Percentiles rank a stretch among this genome's conserved stretches.
phyloP scores from a whole-genome alignment of 495 filamentous ascomycete species.

The Tuber melanosporum region DNA sequence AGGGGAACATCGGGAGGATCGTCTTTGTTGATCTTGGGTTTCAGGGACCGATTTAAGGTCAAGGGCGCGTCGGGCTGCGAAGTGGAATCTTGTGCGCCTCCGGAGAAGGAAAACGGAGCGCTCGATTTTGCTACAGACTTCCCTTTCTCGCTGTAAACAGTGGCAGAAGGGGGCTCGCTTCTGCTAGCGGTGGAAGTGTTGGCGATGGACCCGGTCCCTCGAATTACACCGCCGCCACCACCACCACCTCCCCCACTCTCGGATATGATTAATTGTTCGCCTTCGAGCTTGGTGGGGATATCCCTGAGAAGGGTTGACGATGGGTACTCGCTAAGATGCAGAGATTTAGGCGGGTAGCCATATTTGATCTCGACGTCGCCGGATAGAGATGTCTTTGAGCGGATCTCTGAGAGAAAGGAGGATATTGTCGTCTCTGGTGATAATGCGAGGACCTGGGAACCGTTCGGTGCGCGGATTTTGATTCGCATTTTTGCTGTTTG shows the following conservation, averaged over 20 bases:
- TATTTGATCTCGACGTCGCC: slow-evolving; percentile 68
- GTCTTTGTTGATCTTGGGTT: slow-evolving; percentile 43
- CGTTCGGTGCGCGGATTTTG: slow-evolving; percentile 36
- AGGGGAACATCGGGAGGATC: slow-evolving; percentile 68
- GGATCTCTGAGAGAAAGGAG: slow-evolving; percentile 33
- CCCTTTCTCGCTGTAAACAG: slow-evolving; percentile 22
- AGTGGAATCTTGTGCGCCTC: slow-evolving; percentile 13
- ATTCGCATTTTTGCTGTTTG: slow-evolving; percentile 28
- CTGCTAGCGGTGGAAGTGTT: slow-evolving; percentile 17
- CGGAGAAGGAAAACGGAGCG: slow-evolving; percentile 28
- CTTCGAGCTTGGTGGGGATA: slow-evolving; percentile 63
- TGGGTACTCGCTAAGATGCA: slow-evolving; percentile 54
- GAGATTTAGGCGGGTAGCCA: slow-evolving; percentile 72
- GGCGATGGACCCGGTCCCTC: slow-evolving; percentile 26
- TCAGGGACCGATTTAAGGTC: slow-evolving; percentile 39
- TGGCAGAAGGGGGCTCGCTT: slow-evolving; percentile 16
- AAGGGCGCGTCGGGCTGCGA: slow-evolving; percentile 11
- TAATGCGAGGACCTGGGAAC: slow-evolving; percentile 37
- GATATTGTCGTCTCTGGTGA: slow-evolving; percentile 28
- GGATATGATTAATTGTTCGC: slow-evolving; percentile 72
- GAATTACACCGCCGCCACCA: slow-evolving; percentile 15
- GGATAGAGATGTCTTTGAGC: slow-evolving; percentile 33
- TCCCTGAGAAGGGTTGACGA: slow-evolving; percentile 49
- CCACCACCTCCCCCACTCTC: slow-evolving; percentile 43
- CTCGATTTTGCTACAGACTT: slow-evolving; percentile 6